Evolutionary conservation across 2,329 filamentous ascomycete genomes (phyloP).

Genomic region (Trichoderma semiorbis): DNA sequence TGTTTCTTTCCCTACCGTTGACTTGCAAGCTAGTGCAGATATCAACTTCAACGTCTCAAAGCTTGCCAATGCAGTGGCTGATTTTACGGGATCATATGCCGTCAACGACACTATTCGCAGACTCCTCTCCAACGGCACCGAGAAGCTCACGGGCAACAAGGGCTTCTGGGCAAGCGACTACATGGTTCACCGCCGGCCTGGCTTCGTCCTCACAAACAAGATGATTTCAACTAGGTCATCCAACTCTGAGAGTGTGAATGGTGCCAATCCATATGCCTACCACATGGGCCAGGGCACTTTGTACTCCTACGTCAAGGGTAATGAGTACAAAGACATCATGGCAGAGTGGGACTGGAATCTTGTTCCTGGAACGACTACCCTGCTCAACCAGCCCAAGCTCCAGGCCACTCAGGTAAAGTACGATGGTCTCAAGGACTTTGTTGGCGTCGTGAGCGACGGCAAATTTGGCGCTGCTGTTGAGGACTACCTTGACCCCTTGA

Average conservation of each 20-base stretch:
- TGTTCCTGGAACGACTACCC: conserved; percentile 24
- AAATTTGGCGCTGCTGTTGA: conserved; percentile 21
- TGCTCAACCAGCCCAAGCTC: conserved; percentile 21
- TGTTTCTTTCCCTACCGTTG: conserved; percentile 23
- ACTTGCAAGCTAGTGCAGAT: conserved; percentile 25
- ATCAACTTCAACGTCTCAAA: conserved; percentile 27
- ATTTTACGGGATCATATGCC: conserved; percentile 21
- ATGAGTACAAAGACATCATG: conserved; percentile 27
- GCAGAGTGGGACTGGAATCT: conserved; percentile 27
- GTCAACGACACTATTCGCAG: conserved; percentile 20
- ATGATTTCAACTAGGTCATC: conserved; percentile 23
- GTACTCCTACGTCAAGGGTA: conserved; percentile 25
- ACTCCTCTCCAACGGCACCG: conserved; percentile 24
- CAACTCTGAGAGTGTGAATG: conserved; percentile 24
- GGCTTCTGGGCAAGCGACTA: conserved; percentile 26
- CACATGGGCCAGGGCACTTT: conserved; percentile 27
- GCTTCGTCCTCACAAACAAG: conserved; percentile 23
- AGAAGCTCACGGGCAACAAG: conserved; percentile 25
- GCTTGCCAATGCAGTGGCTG: conserved; percentile 20
- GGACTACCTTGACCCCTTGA: conserved; percentile 23
- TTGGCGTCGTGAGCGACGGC: conserved; percentile 26
- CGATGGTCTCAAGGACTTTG: conserved; percentile 23
- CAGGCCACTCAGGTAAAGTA: conserved; percentile 9
- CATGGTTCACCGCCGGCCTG: conserved; percentile 24
- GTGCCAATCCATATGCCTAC: conserved; percentile 25